Percentiles rank a stretch among this genome's conserved stretches.
phyloP scores from a whole-genome alignment of 78 protist species.

The Mastigamoeba balamuthi region DNA sequence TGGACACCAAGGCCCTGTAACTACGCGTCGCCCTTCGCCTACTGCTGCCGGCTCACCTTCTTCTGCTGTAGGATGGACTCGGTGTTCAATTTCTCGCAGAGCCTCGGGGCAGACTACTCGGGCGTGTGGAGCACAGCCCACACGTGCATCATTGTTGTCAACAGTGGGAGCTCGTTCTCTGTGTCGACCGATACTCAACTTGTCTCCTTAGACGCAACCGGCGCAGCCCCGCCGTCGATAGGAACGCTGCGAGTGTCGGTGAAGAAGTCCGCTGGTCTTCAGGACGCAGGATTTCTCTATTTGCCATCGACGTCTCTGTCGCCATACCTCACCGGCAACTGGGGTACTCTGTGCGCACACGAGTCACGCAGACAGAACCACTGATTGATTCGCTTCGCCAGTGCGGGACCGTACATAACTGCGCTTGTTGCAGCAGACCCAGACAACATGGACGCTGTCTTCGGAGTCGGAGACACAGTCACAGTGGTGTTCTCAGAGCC shows the following conservation, averaged over 20 bases:
- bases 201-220: no score
- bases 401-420: background rate
- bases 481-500: background rate
- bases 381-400: no score
- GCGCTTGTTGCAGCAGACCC: background rate
- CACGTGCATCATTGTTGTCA: background rate
- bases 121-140: background rate
- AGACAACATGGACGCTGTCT: background rate
- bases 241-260: background rate
- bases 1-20: background rate
- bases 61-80: background rate
- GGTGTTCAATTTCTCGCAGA: background rate
- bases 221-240: no score
- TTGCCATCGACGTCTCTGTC: background rate
- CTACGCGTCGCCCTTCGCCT: background rate
- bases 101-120: background rate
- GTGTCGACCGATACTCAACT: no score
- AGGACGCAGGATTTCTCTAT: no score
- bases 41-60: background rate
- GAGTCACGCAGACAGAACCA: no score
- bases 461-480: background rate
- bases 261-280: no score
- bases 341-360: background rate
- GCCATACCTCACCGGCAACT: background rate
- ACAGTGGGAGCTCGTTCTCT: no score